These are phyloP conservation scores for Salisapilia sapeloensis DNA, from an alignment of 352 stramenopile genomes.

Conservation along the genomic window DNA sequence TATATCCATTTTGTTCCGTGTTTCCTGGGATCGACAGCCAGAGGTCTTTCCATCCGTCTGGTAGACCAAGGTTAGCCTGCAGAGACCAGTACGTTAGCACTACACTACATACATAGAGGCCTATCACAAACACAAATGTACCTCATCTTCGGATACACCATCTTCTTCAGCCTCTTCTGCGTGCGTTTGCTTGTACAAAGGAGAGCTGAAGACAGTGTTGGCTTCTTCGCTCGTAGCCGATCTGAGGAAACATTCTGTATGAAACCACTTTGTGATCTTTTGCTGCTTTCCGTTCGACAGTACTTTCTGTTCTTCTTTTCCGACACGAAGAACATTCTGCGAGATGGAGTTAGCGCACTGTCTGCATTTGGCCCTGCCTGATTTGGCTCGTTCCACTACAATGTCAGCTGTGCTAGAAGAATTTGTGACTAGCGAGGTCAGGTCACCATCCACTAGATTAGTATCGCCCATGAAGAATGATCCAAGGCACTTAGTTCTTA, in stretches of 20 bases:
- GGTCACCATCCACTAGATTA: slow-evolving; percentile 39
- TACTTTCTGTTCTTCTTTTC: slow-evolving; percentile 23
- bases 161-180: not conserved
- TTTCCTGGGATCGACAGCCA: slow-evolving; percentile 48
- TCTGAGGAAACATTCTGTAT: slow-evolving; percentile 27
- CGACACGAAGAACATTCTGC: slow-evolving; percentile 27
- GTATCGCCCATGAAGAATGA: slow-evolving; percentile 65
- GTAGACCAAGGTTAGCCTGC: slow-evolving; percentile 24
- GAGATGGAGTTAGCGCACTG: slow-evolving; percentile 21
- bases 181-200: not conserved
- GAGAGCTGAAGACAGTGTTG: too few relatives aligned
- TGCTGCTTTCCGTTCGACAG: slow-evolving; percentile 20
- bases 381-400: slow-evolving; percentile 33
- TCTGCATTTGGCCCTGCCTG: slow-evolving; percentile 30
- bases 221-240: slow-evolving; percentile 12
- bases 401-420: slow-evolving; percentile 15
- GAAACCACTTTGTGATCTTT: slow-evolving; percentile 43
- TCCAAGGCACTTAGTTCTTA: slow-evolving; percentile 21
- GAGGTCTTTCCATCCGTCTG: slow-evolving; percentile 39
- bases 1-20: slow-evolving; percentile 59
- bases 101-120: not conserved
- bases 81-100: not conserved
- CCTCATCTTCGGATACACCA: slow-evolving; percentile 1
- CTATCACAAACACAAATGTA: slow-evolving; percentile 5
- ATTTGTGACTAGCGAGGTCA: slow-evolving; percentile 31